Base-by-base conservation (phyloP, 164 flowering plant genomes). In the Liquidambar formosana region DNA sequence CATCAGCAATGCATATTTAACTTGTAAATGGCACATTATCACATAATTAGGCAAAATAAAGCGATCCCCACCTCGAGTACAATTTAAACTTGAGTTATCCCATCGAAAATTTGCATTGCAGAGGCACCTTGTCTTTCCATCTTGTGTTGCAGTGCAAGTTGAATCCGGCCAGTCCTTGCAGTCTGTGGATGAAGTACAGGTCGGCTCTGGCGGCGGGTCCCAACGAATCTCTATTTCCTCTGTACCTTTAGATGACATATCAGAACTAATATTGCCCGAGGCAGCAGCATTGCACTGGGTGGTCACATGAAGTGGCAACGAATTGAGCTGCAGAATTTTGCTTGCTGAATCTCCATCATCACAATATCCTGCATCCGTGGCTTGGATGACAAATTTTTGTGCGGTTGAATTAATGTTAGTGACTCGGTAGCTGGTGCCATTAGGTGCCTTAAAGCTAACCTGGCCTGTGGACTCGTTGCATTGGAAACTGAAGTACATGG, bases 191-290 rank as follows among this genome's bases (percentile, higher is more conserved):
- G 75, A 71, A 54, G 43, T 58, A 66, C 83, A 83, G 26, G 66
- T 49, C 11, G 85, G 85, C 66, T 80, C 82, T 10, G n/a, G 41
- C 3, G 83, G 79, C 2, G 79, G 77, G 18, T 76, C 71, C 85
- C 87, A 84, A 41, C 53, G 38, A 10, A 84, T 71, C 64, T 80
- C 83, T 0, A 77, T 18, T 67, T 67, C 78, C 38, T 41, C 69
- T n/a, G 15, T 56, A 51, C 56, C 64, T 60, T 46, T 43, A n/a
- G 41, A 12, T 22, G 67, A 43, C 4, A 44, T 19, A 18, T 41
- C 33, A 21, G 64, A 41, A 14, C 26, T 27, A 25, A 48, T 65
- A 12, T 65, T 65, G 16, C 72, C 65, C 13, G 41, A 54, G 15
- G 68, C 72, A 33, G 4, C 6, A 26, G 41, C 71, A 63, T 67